phyloP scores from a whole-genome alignment of 441 rosid genomes.

The Populus hybrid region DNA sequence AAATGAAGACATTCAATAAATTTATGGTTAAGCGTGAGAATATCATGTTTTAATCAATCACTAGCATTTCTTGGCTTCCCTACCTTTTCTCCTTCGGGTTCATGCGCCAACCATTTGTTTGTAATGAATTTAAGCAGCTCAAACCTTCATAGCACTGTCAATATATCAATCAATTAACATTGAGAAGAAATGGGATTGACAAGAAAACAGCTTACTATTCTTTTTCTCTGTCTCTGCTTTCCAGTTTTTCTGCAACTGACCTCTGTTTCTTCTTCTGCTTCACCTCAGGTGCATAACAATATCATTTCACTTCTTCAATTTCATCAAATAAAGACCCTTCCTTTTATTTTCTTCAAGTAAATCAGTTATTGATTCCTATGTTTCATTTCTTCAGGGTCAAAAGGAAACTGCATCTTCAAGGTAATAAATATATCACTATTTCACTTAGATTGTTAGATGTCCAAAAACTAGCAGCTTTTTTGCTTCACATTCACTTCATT shows the following conservation, averaged over 20 bases:
- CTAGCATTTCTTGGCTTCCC: not conserved
- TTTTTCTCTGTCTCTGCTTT: constrained; percentile 23
- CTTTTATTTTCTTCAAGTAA: not conserved
- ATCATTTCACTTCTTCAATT: not conserved
- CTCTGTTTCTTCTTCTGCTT: constrained; percentile 20
- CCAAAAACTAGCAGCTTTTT: not conserved
- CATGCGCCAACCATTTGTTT: not conserved
- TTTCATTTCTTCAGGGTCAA: constrained; percentile 34
- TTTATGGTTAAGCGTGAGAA: no score
- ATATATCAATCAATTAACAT: not conserved
- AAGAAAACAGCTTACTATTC: not conserved
- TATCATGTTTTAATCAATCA: no score
- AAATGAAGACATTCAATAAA: no score
- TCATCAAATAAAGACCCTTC: not conserved
- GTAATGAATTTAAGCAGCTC: not conserved
- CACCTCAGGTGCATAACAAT: constrained; percentile 15
- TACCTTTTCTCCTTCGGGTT: not conserved
- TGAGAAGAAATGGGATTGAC: not conserved
- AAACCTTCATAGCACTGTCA: not conserved
- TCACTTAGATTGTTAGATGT: not conserved
- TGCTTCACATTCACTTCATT: not conserved
- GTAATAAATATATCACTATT: constrained; percentile 21
- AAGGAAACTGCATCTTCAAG: constrained; percentile 35
- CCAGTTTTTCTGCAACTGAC: constrained; percentile 13
- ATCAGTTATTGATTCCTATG: not conserved